phyloP scores from a whole-genome alignment of 176 grass and related monocot species.

The Phyllostachys edulis region DNA sequence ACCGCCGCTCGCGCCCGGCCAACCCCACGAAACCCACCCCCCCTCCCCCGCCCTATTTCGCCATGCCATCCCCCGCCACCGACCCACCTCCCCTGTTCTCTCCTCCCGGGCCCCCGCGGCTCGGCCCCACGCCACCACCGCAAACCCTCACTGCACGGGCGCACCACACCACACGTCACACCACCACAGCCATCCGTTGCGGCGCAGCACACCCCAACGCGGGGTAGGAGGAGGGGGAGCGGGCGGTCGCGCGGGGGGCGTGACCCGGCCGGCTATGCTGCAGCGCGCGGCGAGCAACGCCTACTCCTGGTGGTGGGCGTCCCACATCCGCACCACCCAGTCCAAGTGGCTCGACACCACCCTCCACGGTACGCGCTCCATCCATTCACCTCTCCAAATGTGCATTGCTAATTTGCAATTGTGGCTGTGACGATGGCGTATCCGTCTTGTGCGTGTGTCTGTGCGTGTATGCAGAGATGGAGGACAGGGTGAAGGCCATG shows the following conservation, averaged over 20 bases:
- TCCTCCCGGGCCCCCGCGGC: background rate
- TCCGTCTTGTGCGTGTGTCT: background rate
- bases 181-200: background rate
- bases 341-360: constrained; percentile 79
- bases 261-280: constrained; percentile 55
- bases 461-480: constrained; percentile 65
- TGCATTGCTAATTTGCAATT: background rate
- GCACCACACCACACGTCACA: background rate
- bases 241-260: constrained; percentile 14
- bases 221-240: background rate
- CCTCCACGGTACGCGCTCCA: constrained; percentile 46
- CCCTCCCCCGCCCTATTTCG: constrained; percentile 33
- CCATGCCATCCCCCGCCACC: constrained; percentile 38
- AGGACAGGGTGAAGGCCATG: constrained; percentile 74
- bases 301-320: constrained; percentile 85
- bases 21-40: background rate
- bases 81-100: background rate
- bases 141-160: background rate
- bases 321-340: constrained; percentile 74
- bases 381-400: background rate
- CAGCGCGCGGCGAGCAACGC: constrained; percentile 49
- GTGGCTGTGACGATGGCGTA: background rate
- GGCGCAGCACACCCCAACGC: constrained; percentile 13
- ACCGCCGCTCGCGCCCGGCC: constrained; percentile 9
- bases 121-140: background rate